Percentiles rank a stretch among this genome's conserved stretches.
These are phyloP conservation scores for Ceratobasidium sp. DNA, from an alignment of 1,284 basidiomycete genomes.

Conservation along the genomic window DNA sequence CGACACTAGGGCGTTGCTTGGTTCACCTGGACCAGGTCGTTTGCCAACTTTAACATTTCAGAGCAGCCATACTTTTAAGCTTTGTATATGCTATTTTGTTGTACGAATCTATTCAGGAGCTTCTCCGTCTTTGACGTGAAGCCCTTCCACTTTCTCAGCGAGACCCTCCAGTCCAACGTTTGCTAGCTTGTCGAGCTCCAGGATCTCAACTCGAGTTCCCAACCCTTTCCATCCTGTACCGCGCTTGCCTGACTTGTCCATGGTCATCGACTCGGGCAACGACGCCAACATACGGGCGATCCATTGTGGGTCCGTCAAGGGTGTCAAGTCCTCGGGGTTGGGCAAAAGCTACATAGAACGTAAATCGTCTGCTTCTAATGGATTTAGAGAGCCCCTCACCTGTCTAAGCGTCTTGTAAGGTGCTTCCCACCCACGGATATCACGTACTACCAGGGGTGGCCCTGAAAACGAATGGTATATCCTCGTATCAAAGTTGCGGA, in stretches of 20 bases:
- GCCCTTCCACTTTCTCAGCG: slow-evolving; percentile 11
- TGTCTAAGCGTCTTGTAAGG: slow-evolving; percentile 82
- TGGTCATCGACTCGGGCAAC: slow-evolving; percentile 68
- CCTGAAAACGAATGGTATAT: slow-evolving; percentile 84
- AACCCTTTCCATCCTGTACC: slow-evolving; percentile 84
- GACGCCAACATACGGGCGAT: slow-evolving; percentile 80
- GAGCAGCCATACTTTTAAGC: not conserved
- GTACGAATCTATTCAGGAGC: slow-evolving; percentile 9
- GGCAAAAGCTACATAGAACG: slow-evolving; percentile 70
- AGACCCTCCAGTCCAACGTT: not conserved
- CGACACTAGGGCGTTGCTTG: slow-evolving; percentile 1
- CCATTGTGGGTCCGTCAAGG: slow-evolving; percentile 89
- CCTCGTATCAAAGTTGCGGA: slow-evolving; percentile 90
- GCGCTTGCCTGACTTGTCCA: slow-evolving; percentile 63
- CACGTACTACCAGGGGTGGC: slow-evolving; percentile 75
- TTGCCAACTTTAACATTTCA: not conserved
- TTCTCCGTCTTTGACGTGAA: slow-evolving; percentile 4
- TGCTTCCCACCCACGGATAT: slow-evolving; percentile 90
- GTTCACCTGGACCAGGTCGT: not conserved
- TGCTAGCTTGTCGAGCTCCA: slow-evolving; percentile 46
- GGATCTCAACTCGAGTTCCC: slow-evolving; percentile 62
- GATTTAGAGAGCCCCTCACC: slow-evolving; percentile 60
- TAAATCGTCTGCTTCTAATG: slow-evolving; percentile 13
- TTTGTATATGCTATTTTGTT: slow-evolving; percentile 22
- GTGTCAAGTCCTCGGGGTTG: slow-evolving; percentile 84